phyloP scores from a whole-genome alignment of 2,329 filamentous ascomycete genomes.

The Sporothrix euskadiensis region DNA sequence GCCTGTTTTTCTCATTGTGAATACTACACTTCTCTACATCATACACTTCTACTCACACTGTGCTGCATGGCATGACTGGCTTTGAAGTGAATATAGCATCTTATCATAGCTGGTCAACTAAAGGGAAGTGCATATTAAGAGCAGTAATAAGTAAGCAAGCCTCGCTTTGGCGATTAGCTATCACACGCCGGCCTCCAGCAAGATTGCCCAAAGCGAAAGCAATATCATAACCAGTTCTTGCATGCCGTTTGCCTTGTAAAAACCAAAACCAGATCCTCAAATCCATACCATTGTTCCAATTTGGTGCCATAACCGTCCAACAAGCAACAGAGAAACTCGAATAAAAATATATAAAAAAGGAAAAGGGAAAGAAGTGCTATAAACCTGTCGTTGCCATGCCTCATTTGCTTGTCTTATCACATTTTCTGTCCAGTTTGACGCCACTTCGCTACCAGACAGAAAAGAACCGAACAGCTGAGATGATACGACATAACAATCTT shows the following conservation, averaged over 20 bases:
- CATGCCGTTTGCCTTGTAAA: background rate
- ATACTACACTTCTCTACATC: background rate
- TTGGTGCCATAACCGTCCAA: background rate
- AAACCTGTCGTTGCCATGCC: background rate
- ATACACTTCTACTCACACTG: no score
- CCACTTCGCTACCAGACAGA: background rate
- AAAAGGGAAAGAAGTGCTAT: background rate
- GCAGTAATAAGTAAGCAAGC: background rate
- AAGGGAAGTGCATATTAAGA: background rate
- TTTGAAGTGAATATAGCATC: background rate
- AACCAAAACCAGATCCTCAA: background rate
- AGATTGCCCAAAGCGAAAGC: background rate
- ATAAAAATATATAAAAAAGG: background rate
- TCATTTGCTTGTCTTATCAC: background rate
- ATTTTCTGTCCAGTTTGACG: slow-evolving; percentile 5
- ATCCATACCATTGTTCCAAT: background rate
- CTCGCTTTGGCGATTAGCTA: background rate
- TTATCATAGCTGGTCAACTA: background rate
- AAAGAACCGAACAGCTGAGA: background rate
- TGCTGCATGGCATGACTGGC: no score
- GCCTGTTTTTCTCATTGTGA: background rate
- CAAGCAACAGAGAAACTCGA: no score
- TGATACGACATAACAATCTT: background rate
- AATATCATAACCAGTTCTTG: background rate
- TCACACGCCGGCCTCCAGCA: background rate